phyloP scores from a whole-genome alignment of 2,329 filamentous ascomycete genomes.

The Trichophyton rubrum region DNA sequence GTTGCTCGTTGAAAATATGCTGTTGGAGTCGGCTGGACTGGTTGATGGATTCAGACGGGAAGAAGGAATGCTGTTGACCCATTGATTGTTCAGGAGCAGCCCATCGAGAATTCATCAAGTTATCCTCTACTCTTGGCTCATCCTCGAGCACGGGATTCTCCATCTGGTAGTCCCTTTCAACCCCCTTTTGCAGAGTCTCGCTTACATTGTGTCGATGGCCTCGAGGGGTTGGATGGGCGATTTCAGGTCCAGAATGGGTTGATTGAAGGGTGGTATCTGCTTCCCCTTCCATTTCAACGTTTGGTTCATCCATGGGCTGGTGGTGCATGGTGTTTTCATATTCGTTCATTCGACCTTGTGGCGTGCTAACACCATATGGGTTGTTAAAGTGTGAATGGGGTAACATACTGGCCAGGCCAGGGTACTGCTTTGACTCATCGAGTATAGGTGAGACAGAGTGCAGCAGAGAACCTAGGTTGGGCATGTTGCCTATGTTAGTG shows the following conservation, averaged over 20 bases:
- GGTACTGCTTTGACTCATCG: conserved; percentile 35
- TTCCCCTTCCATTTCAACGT: conserved; percentile 7
- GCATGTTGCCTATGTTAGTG: conserved; percentile 36
- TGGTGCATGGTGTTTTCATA: conserved; percentile 12
- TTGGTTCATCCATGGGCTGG: conserved; percentile 9
- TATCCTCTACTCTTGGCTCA: conserved; percentile 41
- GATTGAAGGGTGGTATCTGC: conserved; percentile 13
- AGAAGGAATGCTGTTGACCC: conserved; percentile 13
- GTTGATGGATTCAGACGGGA: conserved; percentile 8
- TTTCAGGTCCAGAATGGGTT: conserved; percentile 27
- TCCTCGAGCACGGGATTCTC: conserved; percentile 71
- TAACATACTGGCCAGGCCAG: not conserved
- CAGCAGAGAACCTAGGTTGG: conserved; percentile 38
- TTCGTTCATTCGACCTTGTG: conserved; percentile 16
- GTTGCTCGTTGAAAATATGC: conserved; percentile 25
- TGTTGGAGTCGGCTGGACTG: conserved; percentile 22
- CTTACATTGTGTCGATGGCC: conserved; percentile 61
- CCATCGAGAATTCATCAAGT: conserved; percentile 27
- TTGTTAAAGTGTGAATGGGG: not conserved
- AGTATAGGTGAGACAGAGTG: conserved; percentile 53
- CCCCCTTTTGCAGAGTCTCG: conserved; percentile 66
- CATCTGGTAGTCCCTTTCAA: conserved; percentile 76
- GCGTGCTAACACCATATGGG: not conserved
- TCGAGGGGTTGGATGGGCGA: conserved; percentile 49
- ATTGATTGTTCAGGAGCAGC: conserved; percentile 21